phyloP scores from a whole-genome alignment of 75 land plant genomes.

The Pinus albicaulis region DNA sequence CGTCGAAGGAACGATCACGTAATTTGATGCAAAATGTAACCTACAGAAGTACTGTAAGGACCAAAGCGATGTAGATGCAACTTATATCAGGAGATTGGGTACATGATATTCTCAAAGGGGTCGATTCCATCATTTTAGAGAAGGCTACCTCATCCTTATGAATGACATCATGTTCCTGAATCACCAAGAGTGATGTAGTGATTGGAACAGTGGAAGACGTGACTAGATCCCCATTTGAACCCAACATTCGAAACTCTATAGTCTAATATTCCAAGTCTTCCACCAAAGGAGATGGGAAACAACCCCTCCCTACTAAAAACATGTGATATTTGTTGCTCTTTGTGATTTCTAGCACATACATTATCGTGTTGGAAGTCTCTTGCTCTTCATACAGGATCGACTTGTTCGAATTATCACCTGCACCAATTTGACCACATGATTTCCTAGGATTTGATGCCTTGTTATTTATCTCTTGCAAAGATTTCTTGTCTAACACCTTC shows the following conservation, averaged over 20 bases:
- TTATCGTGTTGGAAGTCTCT: slow-evolving; percentile 13
- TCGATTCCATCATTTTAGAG: background rate
- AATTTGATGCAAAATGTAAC: too few relatives aligned
- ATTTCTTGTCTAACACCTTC: background rate
- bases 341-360: slow-evolving; percentile 18
- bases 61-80: too few relatives aligned
- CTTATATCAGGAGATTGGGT: too few relatives aligned
- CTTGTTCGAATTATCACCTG: background rate
- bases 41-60: too few relatives aligned
- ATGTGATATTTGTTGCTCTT: background rate
- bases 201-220: slow-evolving; percentile 19
- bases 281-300: slow-evolving; percentile 13
- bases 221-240: slow-evolving; percentile 53
- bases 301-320: too few relatives aligned
- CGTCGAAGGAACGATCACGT: too few relatives aligned
- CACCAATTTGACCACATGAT: too few relatives aligned
- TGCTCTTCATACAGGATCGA: slow-evolving; percentile 36
- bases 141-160: background rate
- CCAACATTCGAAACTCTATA: slow-evolving; percentile 48
- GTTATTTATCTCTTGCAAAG: slow-evolving; percentile 12
- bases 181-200: slow-evolving; percentile 37
- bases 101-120: too few relatives aligned
- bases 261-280: slow-evolving; percentile 24
- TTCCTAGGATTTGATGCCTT: too few relatives aligned
- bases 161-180: slow-evolving; percentile 39